Percentiles rank a stretch among this genome's conserved stretches.
These are phyloP conservation scores for Chrysosporium keratinophilum DNA, from an alignment of 2,329 filamentous ascomycete genomes.

Conservation along the genomic window DNA sequence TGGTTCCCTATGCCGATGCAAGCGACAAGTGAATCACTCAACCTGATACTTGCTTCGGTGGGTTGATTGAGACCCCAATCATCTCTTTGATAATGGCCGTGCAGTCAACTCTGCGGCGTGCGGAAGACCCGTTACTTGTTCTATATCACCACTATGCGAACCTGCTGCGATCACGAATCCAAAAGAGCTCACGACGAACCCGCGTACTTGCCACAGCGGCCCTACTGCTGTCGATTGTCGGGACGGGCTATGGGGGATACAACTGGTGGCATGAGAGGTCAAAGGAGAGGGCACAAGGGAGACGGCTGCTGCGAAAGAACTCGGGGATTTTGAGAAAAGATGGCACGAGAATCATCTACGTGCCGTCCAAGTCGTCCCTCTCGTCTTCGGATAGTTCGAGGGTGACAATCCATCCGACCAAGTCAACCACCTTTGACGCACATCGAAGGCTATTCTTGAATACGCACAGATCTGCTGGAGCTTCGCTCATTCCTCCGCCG, in stretches of 20 bases:
- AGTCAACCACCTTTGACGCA: conserved; percentile 88
- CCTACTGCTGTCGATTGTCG: conserved; percentile 67
- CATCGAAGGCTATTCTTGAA: conserved; percentile 88
- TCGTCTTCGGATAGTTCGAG: conserved; percentile 58
- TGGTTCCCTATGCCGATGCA: background rate
- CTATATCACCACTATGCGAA: conserved; percentile 46
- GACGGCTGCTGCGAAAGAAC: conserved; percentile 74
- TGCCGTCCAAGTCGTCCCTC: conserved; percentile 59
- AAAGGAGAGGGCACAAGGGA: conserved; percentile 71
- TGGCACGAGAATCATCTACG: conserved; percentile 87
- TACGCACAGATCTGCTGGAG: conserved; percentile 70
- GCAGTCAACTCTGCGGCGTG: conserved; percentile 68
- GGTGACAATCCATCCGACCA: conserved; percentile 82
- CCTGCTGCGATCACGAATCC: conserved; percentile 43
- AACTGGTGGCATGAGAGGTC: conserved; percentile 63
- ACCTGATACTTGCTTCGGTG: background rate
- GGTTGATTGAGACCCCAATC: background rate
- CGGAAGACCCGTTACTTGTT: conserved; percentile 54
- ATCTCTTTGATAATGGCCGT: conserved; percentile 54
- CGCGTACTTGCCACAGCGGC: conserved; percentile 66
- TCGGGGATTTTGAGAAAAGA: conserved; percentile 91
- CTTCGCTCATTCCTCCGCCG: conserved; percentile 62
- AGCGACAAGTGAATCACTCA: background rate
- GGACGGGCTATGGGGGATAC: conserved; percentile 66
- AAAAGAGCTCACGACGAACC: conserved; percentile 57